These are phyloP conservation scores for Phytopythium boreale DNA, from an alignment of 352 stramenopile species.

Conservation along the genomic window DNA sequence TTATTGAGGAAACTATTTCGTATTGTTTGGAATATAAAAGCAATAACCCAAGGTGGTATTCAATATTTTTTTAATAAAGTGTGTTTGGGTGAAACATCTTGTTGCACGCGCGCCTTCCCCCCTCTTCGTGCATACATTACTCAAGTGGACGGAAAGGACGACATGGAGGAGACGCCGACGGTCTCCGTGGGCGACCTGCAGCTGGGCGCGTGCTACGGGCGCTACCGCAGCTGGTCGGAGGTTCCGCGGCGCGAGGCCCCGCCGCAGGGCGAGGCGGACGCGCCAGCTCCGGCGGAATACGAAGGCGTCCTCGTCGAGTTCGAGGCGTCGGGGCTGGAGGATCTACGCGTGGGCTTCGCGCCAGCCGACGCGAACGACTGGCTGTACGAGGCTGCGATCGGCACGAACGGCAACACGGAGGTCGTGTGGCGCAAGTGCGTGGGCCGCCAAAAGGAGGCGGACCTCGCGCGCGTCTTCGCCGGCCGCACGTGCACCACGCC, in stretches of 20 bases:
- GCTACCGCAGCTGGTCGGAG: constrained; percentile 46
- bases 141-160: not conserved
- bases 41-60: no score
- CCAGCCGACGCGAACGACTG: constrained; percentile 28
- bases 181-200: constrained; percentile 26
- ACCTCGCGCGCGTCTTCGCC: constrained; percentile 58
- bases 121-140: not conserved
- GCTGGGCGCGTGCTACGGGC: constrained; percentile 47
- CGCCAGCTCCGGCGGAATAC: constrained; percentile 7
- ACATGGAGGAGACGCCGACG: not conserved
- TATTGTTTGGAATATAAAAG: no score
- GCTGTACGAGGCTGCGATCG: constrained; percentile 63
- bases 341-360: constrained; percentile 69
- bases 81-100: no score
- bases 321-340: constrained; percentile 57
- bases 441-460: constrained; percentile 37
- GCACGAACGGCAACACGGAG: constrained; percentile 74
- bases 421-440: constrained; percentile 60
- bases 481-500: constrained; percentile 59
- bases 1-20: no score
- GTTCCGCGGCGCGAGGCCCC: not conserved
- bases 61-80: no score
- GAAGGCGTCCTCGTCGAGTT: constrained; percentile 61
- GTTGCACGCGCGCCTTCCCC: no score
- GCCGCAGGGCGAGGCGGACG: not conserved